phyloP scores from a whole-genome alignment of 768 basidiomycete species.

The Podaxis rugospora region DNA sequence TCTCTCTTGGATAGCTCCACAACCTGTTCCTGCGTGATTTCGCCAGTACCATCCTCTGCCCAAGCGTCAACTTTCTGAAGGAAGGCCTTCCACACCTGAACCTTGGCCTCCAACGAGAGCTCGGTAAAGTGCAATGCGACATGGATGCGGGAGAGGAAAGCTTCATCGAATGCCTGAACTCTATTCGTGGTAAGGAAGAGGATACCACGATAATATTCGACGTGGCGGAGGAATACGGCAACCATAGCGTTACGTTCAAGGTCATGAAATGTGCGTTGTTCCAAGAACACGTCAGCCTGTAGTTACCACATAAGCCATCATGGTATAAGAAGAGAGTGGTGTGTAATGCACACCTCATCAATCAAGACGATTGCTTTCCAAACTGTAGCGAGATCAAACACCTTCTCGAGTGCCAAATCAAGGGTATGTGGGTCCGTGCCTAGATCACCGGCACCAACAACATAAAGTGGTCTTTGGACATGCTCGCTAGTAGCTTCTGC shows the following conservation, averaged over 20 bases:
- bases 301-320: constrained; percentile 6
- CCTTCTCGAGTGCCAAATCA: constrained; percentile 39
- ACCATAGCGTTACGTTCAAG: constrained; percentile 70
- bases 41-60: constrained; percentile 14
- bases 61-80: constrained; percentile 40
- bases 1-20: constrained; percentile 41
- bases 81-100: constrained; percentile 64
- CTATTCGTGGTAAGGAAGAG: constrained; percentile 56
- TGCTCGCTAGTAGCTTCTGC: constrained; percentile 58
- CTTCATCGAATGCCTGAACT: constrained; percentile 59
- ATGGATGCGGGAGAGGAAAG: constrained; percentile 65
- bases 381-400: constrained; percentile 51
- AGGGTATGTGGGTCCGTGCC: constrained; percentile 41
- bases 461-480: constrained; percentile 46
- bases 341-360: constrained; percentile 34
- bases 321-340: not conserved
- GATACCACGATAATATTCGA: constrained; percentile 55
- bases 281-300: constrained; percentile 67
- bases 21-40: constrained; percentile 38
- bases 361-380: constrained; percentile 59
- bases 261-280: constrained; percentile 61
- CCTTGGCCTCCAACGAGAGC: constrained; percentile 46
- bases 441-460: constrained; percentile 52
- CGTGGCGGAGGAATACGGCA: constrained; percentile 59
- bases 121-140: constrained; percentile 63